phyloP scores from a whole-genome alignment of 2,329 filamentous ascomycete genomes.

The Thielaviopsis musarum region DNA sequence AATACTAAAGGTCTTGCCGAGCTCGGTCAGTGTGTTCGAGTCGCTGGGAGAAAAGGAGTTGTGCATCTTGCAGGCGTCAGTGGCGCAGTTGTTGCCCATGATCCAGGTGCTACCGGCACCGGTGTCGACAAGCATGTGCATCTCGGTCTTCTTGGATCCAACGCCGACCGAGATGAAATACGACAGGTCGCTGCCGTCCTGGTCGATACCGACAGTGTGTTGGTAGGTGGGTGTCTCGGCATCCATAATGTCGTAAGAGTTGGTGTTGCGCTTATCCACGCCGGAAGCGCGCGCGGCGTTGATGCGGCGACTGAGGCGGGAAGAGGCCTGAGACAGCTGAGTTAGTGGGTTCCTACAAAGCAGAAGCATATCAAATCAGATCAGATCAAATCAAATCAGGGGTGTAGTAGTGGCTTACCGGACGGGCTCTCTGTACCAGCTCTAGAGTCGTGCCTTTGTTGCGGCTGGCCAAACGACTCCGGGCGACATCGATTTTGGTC shows the following conservation, averaged over 20 bases:
- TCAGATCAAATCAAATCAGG: too few relatives aligned
- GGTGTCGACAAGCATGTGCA: slow-evolving; percentile 50
- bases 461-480: not conserved
- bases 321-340: not conserved
- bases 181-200: slow-evolving; percentile 49
- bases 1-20: slow-evolving; percentile 42
- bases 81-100: slow-evolving; percentile 53
- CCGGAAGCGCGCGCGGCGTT: slow-evolving; percentile 9
- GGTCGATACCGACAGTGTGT: slow-evolving; percentile 38
- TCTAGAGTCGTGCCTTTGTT: slow-evolving; percentile 2
- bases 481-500: not conserved
- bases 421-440: slow-evolving; percentile 3
- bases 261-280: slow-evolving; percentile 23
- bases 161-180: slow-evolving; percentile 44
- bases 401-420: slow-evolving; percentile 6
- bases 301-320: slow-evolving; percentile 11
- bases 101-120: slow-evolving; percentile 67
- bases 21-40: slow-evolving; percentile 45
- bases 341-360: not conserved
- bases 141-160: slow-evolving; percentile 34
- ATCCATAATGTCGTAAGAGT: slow-evolving; percentile 29
- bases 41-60: slow-evolving; percentile 49
- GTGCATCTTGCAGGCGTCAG: slow-evolving; percentile 50
- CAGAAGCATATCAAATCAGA: not conserved
- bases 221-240: slow-evolving; percentile 28